A percentile compares a stretch with the other conserved stretches of the same genome.
Conservation (phyloP, 805 yeast genomes). For the Starmerella gropengiesseri region DNA sequence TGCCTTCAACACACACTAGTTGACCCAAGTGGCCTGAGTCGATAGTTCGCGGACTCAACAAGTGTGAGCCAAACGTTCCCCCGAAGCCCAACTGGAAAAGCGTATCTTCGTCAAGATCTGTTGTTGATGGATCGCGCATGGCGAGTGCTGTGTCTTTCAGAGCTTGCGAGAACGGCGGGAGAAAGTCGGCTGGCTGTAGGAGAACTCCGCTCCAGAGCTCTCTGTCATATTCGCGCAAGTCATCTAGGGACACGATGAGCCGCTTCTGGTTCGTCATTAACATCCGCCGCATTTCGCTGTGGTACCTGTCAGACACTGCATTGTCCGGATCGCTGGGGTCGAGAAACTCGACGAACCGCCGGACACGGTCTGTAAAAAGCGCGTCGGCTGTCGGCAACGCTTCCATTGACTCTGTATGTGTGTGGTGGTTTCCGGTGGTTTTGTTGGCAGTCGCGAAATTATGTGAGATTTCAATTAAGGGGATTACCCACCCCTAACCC, state of each 20-base stretch:
- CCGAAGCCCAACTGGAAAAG: slow-evolving; percentile 67
- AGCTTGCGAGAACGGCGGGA: slow-evolving; percentile 86
- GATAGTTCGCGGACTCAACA: slow-evolving; percentile 78
- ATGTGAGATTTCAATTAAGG: slow-evolving; percentile 5
- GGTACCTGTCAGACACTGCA: slow-evolving; percentile 45
- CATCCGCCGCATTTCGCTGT: slow-evolving; percentile 61
- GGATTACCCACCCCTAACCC: slow-evolving; percentile 5
- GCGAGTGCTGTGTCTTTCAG: slow-evolving; percentile 67
- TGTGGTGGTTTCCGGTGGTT: not conserved
- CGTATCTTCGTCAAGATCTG: slow-evolving; percentile 48
- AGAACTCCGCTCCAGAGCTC: slow-evolving; percentile 69
- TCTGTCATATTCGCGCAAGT: slow-evolving; percentile 70
- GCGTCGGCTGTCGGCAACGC: slow-evolving; percentile 26
- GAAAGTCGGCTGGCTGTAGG: slow-evolving; percentile 64
- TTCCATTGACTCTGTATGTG: slow-evolving; percentile 5
- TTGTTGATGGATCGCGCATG: slow-evolving; percentile 49
- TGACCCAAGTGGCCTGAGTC: slow-evolving; percentile 66
- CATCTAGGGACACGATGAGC: slow-evolving; percentile 70
- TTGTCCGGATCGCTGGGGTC: slow-evolving; percentile 40
- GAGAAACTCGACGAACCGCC: slow-evolving; percentile 79
- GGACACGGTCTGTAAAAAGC: slow-evolving; percentile 65
- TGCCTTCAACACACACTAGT: slow-evolving; percentile 84
- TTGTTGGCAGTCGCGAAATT: not conserved
- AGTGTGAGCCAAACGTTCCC: slow-evolving; percentile 85
- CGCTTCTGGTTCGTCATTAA: slow-evolving; percentile 56